phyloP scores from a whole-genome alignment of 163 green algal genomes.

The Chlamydomonas reinhardtii region DNA sequence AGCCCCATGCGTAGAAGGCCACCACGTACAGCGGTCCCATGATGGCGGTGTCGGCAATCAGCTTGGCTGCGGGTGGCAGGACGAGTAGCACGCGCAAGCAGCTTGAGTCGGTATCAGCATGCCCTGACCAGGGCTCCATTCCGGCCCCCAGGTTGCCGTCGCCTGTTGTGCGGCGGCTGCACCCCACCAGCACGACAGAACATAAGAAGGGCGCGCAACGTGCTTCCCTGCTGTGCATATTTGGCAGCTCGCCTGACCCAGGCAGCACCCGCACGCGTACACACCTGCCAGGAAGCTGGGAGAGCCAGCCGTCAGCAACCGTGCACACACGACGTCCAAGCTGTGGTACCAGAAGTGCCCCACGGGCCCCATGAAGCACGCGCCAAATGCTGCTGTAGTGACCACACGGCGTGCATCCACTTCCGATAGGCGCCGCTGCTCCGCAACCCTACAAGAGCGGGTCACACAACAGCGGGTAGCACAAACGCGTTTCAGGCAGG shows the following conservation, averaged over 20 bases:
- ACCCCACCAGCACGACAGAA: too few species aligned
- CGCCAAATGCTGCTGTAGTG: constrained; percentile 37
- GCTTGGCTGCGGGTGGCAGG: background rate
- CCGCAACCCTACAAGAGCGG: background rate
- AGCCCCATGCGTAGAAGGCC: constrained; percentile 55
- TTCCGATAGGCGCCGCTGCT: background rate
- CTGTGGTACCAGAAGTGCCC: constrained; percentile 58
- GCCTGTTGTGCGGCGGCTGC: too few species aligned
- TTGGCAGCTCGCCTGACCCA: too few species aligned
- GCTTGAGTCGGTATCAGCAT: too few species aligned
- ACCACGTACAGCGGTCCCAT: constrained; percentile 57
- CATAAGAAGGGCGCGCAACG: too few species aligned
- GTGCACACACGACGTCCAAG: constrained; percentile 34
- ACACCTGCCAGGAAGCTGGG: constrained; percentile 18
- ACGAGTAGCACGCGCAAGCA: too few species aligned
- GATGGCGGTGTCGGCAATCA: constrained; percentile 42
- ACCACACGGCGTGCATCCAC: background rate
- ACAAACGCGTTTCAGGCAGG: too few species aligned
- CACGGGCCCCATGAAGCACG: constrained; percentile 52
- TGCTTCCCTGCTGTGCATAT: too few species aligned
- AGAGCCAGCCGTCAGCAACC: constrained; percentile 21
- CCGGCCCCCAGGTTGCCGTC: too few species aligned
- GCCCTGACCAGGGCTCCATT: too few species aligned
- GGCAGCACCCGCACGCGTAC: too few species aligned
- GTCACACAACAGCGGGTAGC: too few species aligned